Evolutionary conservation across 768 basidiomycete genomes (phyloP).

Genomic region (Rhizopogon salebrosus): DNA sequence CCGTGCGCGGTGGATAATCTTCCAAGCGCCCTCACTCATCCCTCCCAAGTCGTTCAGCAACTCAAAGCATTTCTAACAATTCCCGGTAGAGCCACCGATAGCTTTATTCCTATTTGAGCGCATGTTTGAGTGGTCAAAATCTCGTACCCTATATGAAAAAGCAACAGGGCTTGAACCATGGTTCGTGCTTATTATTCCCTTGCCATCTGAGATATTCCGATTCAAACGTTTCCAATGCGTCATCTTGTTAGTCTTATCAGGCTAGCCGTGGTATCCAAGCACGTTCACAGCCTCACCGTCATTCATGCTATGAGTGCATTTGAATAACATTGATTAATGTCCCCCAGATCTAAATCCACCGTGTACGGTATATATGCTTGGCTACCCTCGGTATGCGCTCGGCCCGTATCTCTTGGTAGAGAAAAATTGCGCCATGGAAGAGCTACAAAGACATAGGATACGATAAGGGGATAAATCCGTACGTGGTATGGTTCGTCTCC

Average conservation of each 20-base stretch:
- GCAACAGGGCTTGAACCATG: background rate
- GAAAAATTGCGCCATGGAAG: background rate
- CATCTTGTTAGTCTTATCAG: background rate
- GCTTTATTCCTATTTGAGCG: too few species aligned
- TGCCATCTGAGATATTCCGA: too few species aligned
- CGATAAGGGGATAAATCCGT: background rate
- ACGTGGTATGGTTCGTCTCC: background rate
- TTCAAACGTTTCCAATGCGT: background rate
- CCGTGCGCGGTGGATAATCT: too few species aligned
- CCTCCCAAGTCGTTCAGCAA: too few species aligned
- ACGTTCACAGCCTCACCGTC: background rate
- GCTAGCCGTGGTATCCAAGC: background rate
- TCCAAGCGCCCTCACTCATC: too few species aligned
- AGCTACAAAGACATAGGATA: background rate
- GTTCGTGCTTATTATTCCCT: background rate
- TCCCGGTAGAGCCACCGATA: too few species aligned
- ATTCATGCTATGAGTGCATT: background rate
- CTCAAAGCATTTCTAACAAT: too few species aligned
- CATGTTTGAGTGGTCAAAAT: too few species aligned
- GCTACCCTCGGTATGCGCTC: background rate
- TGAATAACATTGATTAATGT: too few species aligned
- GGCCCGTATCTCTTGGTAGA: background rate
- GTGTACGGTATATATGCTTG: background rate
- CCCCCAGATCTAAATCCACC: background rate
- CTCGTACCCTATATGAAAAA: too few species aligned